Evolutionary conservation across 2,329 filamentous ascomycete genomes (phyloP).

Genomic region (Grosmannia penicillata): DNA sequence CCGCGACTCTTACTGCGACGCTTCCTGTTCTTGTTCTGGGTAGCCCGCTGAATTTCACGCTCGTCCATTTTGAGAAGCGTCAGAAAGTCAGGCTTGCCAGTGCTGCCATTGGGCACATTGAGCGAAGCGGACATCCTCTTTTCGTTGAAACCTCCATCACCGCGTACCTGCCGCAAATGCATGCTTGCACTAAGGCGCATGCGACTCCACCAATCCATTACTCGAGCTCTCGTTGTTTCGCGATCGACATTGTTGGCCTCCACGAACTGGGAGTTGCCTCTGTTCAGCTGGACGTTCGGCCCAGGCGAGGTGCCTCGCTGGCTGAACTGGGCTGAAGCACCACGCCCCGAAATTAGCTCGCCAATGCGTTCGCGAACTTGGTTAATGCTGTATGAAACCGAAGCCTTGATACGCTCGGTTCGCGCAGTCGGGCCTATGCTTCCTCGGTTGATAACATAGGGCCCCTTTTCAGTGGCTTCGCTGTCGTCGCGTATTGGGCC

Average conservation of each 20-base stretch:
- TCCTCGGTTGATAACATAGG: slow-evolving; percentile 27
- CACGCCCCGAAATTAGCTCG: slow-evolving; percentile 13
- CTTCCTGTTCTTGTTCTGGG: slow-evolving; percentile 18
- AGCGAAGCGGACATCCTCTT: background rate
- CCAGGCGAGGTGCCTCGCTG: slow-evolving; percentile 21
- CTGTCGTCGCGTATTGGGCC: background rate
- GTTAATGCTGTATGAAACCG: slow-evolving; percentile 21
- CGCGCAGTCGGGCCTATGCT: slow-evolving; percentile 35
- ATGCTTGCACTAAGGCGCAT: slow-evolving; percentile 21
- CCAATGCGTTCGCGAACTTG: slow-evolving; percentile 21
- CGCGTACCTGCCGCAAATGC: slow-evolving; percentile 19
- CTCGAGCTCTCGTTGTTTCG: slow-evolving; percentile 17
- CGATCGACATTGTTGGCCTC: slow-evolving; percentile 13
- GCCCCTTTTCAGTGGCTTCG: slow-evolving; percentile 13
- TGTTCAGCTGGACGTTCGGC: slow-evolving; percentile 29
- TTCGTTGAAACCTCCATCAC: slow-evolving; percentile 2
- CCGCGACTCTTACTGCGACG: slow-evolving; percentile 1
- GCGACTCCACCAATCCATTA: slow-evolving; percentile 22
- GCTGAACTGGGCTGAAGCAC: background rate
- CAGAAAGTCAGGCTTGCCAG: slow-evolving; percentile 26
- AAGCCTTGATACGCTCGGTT: slow-evolving; percentile 24
- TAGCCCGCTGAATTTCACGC: slow-evolving; percentile 22
- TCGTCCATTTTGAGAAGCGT: slow-evolving; percentile 28
- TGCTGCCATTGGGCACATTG: slow-evolving; percentile 4
- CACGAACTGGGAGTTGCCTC: slow-evolving; percentile 38